phyloP scores from a whole-genome alignment of 1,284 basidiomycete genomes.

The Vanrija sp. region DNA sequence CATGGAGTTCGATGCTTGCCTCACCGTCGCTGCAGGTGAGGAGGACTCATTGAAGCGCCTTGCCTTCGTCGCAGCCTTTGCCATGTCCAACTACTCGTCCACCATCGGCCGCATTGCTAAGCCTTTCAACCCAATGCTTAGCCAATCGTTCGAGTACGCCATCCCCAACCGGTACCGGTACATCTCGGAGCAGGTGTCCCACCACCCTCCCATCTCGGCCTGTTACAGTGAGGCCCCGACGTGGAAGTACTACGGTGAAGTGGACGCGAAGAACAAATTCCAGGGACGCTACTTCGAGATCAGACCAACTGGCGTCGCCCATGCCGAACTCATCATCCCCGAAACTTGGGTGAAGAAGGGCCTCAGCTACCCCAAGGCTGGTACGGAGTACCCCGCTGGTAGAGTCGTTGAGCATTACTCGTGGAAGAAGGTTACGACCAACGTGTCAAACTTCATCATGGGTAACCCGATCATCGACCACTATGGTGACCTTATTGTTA shows the following conservation, averaged over 20 bases:
- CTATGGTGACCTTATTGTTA: slow-evolving; percentile 88
- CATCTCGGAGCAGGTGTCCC: slow-evolving; percentile 90
- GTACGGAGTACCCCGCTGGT: slow-evolving; percentile 34
- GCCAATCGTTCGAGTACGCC: slow-evolving; percentile 94
- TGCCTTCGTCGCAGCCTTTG: slow-evolving; percentile 93
- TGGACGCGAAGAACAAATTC: slow-evolving; percentile 76
- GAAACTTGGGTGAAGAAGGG: slow-evolving; percentile 54
- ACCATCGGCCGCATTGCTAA: slow-evolving; percentile 95
- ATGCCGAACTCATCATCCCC: slow-evolving; percentile 77
- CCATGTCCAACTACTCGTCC: slow-evolving; percentile 93
- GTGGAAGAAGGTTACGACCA: slow-evolving; percentile 79
- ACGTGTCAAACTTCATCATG: slow-evolving; percentile 88
- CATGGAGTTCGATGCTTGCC: slow-evolving; percentile 91
- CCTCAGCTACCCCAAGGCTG: slow-evolving; percentile 42
- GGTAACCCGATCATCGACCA: slow-evolving; percentile 94
- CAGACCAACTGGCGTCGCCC: slow-evolving; percentile 87
- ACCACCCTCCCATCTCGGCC: slow-evolving; percentile 96
- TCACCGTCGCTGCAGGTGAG: slow-evolving; percentile 70
- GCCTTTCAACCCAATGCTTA: slow-evolving; percentile 70
- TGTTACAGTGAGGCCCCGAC: slow-evolving; percentile 86
- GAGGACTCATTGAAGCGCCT: slow-evolving; percentile 75
- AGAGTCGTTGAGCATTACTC: slow-evolving; percentile 47
- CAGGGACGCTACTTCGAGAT: slow-evolving; percentile 97
- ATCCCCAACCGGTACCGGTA: slow-evolving; percentile 88
- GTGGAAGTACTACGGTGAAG: slow-evolving; percentile 92